Evolutionary conservation across 2,329 filamentous ascomycete species (phyloP).

Genomic region (Neofusicoccum sp.): DNA sequence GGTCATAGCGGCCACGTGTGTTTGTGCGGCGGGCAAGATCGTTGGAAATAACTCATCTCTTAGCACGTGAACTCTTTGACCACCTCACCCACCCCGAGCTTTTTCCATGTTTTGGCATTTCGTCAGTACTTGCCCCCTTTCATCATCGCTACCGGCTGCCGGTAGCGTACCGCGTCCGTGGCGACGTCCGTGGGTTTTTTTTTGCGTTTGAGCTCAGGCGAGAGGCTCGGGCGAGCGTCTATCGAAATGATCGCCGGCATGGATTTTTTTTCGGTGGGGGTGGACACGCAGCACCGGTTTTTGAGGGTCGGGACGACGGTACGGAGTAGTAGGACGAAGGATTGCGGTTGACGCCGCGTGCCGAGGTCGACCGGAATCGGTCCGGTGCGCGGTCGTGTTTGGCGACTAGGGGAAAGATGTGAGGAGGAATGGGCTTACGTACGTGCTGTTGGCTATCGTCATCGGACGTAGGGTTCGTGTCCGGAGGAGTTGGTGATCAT

Average conservation of each 20-base stretch:
- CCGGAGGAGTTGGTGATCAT: no score
- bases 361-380: background rate
- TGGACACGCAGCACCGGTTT: background rate
- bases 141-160: background rate
- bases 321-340: no score
- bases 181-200: no score
- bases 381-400: background rate
- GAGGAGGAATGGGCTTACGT: background rate
- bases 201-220: no score
- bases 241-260: constrained; percentile 2
- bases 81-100: no score
- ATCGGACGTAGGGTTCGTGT: background rate
- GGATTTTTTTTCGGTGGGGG: background rate
- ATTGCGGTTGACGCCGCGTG: no score
- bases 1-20: background rate
- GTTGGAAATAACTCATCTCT: no score
- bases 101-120: no score
- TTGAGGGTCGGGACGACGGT: background rate
- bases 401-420: background rate
- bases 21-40: background rate
- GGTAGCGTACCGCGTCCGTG: no score
- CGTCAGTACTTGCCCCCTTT: background rate
- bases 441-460: background rate
- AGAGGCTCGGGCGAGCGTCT: background rate
- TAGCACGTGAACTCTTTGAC: no score